Evolutionary conservation across 2,329 filamentous ascomycete species (phyloP), one percentile per base, ranked within the genome.

Genomic region (Cladophialophora bantiana): DNA sequence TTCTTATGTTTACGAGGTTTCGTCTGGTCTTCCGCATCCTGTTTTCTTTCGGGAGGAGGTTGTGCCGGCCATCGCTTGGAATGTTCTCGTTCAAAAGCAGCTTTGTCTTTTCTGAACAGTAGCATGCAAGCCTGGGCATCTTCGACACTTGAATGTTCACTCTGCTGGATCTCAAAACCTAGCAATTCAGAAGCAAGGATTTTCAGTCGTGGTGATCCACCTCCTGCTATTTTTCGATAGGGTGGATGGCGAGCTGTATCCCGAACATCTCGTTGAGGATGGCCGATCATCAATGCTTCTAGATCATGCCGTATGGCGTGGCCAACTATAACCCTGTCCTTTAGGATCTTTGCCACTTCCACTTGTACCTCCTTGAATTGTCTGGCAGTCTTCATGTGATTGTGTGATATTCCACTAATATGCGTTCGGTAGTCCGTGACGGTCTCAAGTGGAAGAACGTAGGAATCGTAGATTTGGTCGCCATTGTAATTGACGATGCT

Each of bases 401-500:
- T 87, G 0, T 90, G 85, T 59, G 87, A 86, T 68, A 99, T 90
- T 6, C 95, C 95, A 68, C 91, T 96, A 48, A 97, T 89, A 68
- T 85, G 83, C 2, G 94, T 98, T 68, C 95, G 88, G 90, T 94
- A 99, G 78, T 99, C 92, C 13, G 91, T 93, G 1, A 99, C 92
- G 63, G 82, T 83, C 74, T 93, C 89, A 66, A 88, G 88, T 0
- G 92, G 91, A 62, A 87, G 86, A 9, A 98, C 95, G 75, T 91
- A 98, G 12, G 92, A 94, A 81, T 99, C 95, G 84, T 98, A 97
- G 54, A 99, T 82, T 78, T 97, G 93, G 34, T 90, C 87, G 18
- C 94, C 94, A 76, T 97, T 93, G 78, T 94, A 99, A 78, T 98
- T 96, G 72, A 97, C 94, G 15, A 96, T 82, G 75, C 92, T 96